Conservation (phyloP, 257 asterid species). For the Perilla frutescens region DNA sequence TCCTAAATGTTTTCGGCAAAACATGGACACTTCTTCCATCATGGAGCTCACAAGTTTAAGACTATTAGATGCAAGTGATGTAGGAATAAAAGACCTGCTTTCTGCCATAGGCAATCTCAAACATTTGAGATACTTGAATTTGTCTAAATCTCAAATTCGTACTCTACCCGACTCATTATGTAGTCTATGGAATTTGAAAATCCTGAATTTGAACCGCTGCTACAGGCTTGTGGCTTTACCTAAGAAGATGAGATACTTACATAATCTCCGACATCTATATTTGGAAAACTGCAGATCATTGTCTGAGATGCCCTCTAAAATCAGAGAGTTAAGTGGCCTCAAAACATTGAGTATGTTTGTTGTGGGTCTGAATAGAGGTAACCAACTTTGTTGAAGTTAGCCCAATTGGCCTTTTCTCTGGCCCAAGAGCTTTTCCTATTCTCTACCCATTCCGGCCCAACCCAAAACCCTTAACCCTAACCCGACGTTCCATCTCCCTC, state of each 20-base stretch:
- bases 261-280: slow-evolving; percentile 37
- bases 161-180: slow-evolving; percentile 37
- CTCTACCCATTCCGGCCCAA: too few relatives aligned
- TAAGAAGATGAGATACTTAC: slow-evolving; percentile 25
- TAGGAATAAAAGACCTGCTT: neutral
- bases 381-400: too few relatives aligned
- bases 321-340: slow-evolving; percentile 37
- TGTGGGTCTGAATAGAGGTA: slow-evolving; percentile 33
- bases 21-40: slow-evolving; percentile 26
- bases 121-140: slow-evolving; percentile 36
- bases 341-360: slow-evolving; percentile 31
- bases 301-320: slow-evolving; percentile 35
- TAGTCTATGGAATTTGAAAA: slow-evolving; percentile 44
- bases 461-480: too few relatives aligned
- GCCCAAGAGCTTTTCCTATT: too few relatives aligned
- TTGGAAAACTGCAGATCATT: neutral
- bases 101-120: slow-evolving; percentile 29
- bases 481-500: too few relatives aligned
- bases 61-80: slow-evolving; percentile 8
- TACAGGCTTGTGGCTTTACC: slow-evolving; percentile 31
- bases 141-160: neutral
- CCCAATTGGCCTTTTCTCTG: too few relatives aligned
- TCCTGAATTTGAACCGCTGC: slow-evolving; percentile 35
- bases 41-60: slow-evolving; percentile 18
- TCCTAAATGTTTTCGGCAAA: slow-evolving; percentile 21